Evolutionary conservation across 2,329 filamentous ascomycete genomes (phyloP).

Genomic region (Zalaria obscura): DNA sequence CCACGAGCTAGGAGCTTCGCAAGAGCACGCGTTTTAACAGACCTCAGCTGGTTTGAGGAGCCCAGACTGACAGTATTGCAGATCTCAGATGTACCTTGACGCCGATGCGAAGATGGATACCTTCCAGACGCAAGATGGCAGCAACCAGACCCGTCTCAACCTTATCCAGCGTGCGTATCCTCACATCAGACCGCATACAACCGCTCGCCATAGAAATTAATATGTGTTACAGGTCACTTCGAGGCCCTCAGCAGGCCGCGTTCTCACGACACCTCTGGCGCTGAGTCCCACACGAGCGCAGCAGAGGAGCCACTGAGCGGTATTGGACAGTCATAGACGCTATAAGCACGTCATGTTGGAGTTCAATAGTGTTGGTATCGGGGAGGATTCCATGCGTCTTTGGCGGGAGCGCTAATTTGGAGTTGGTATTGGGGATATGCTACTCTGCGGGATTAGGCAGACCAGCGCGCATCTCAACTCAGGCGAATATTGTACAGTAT

Average conservation of each 20-base stretch:
- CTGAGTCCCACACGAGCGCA: slow-evolving; percentile 10
- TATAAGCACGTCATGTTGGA: too few species aligned
- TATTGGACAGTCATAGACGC: slow-evolving; percentile 11
- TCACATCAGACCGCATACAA: too few species aligned
- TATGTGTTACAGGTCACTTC: slow-evolving; percentile 24
- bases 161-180: slow-evolving; percentile 65
- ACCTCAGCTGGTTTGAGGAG: too few species aligned
- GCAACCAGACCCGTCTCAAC: slow-evolving; percentile 47
- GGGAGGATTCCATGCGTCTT: too few species aligned
- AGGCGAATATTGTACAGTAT: too few species aligned
- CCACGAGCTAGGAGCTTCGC: too few species aligned
- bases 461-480: too few species aligned
- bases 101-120: slow-evolving; percentile 58
- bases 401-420: too few species aligned
- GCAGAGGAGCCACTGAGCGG: slow-evolving; percentile 16
- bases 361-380: too few species aligned
- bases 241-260: slow-evolving; percentile 31
- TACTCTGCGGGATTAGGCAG: too few species aligned
- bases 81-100: slow-evolving; percentile 69
- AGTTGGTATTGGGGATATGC: too few species aligned
- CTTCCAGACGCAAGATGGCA: slow-evolving; percentile 59
- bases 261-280: slow-evolving; percentile 2
- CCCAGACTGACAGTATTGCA: slow-evolving; percentile 21
- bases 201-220: neutral
- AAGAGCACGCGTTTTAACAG: too few species aligned